Evolutionary conservation across 108 stramenopile genomes (phyloP).

Genomic region (Skeletonema marinoi): DNA sequence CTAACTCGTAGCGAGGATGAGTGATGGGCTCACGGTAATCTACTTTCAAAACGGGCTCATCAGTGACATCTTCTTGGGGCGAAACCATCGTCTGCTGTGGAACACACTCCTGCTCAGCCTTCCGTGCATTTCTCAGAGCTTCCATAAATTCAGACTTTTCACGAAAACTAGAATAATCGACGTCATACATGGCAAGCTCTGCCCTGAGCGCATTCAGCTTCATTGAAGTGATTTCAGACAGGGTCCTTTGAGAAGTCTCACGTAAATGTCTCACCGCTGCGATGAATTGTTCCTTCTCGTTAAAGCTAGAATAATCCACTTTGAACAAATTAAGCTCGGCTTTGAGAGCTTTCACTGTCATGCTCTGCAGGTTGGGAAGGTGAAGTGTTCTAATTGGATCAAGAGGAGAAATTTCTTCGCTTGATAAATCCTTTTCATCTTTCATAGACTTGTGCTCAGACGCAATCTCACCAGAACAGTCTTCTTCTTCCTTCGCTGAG

Average conservation of each 20-base stretch:
- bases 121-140: not conserved
- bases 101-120: not conserved
- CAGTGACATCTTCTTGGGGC: not conserved
- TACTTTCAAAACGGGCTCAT: not conserved
- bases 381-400: not conserved
- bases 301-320: not conserved
- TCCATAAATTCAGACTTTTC: not conserved
- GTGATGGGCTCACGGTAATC: conserved; percentile 24
- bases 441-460: too few species aligned
- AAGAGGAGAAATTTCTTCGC: not conserved
- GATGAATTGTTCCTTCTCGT: not conserved
- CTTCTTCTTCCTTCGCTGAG: not conserved
- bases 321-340: not conserved
- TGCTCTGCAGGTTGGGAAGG: not conserved
- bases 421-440: too few species aligned
- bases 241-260: not conserved
- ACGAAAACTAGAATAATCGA: not conserved
- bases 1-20: conserved; percentile 31
- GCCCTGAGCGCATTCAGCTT: not conserved
- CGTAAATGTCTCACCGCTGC: not conserved
- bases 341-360: not conserved
- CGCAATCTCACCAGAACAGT: too few species aligned
- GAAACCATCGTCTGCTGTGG: not conserved
- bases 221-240: not conserved
- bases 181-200: not conserved